Percentiles rank a stretch among this genome's conserved stretches.
Conservation (phyloP, 1,139 yeast genomes). For the Saccharomycopsis hybrid region DNA sequence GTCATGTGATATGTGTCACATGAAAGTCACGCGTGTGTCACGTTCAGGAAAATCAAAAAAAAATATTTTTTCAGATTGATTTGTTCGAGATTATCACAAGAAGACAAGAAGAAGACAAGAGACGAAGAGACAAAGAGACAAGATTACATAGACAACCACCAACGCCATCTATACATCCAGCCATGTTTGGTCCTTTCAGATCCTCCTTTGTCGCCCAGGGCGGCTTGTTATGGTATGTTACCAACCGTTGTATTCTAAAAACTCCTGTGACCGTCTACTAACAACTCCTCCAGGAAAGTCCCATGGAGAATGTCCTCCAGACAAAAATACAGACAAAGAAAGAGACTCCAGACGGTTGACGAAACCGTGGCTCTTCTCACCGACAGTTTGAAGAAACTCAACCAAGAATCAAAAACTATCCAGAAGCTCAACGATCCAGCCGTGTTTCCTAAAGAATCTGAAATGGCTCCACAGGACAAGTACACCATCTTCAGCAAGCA, state of each 20-base stretch:
- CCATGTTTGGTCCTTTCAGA: constrained; percentile 81
- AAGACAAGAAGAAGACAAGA: too few species aligned
- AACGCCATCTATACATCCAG: too few species aligned
- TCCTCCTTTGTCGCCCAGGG: constrained; percentile 58
- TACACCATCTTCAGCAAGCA: constrained; percentile 80
- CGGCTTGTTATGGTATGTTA: constrained; percentile 76
- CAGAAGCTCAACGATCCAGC: constrained; percentile 28
- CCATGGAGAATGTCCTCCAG: constrained; percentile 73
- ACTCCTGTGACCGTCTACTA: background rate
- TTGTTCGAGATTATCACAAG: too few species aligned
- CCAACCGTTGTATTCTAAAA: background rate
- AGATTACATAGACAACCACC: too few species aligned
- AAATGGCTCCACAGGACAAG: constrained; percentile 77
- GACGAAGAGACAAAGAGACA: too few species aligned
- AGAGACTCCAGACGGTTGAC: constrained; percentile 77
- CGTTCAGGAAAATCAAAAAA: too few species aligned
- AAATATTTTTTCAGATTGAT: too few species aligned
- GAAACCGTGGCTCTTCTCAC: constrained; percentile 65
- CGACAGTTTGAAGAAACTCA: constrained; percentile 43
- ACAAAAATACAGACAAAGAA: constrained; percentile 80
- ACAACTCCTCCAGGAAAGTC: constrained; percentile 37
- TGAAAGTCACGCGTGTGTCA: too few species aligned
- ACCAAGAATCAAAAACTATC: constrained; percentile 26
- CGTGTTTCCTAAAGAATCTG: constrained; percentile 67
- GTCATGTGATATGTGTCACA: too few species aligned